Percentiles rank a stretch among this genome's conserved stretches.
phyloP scores from a whole-genome alignment of 257 asterid genomes.

The Rauvolfia tetraphylla region DNA sequence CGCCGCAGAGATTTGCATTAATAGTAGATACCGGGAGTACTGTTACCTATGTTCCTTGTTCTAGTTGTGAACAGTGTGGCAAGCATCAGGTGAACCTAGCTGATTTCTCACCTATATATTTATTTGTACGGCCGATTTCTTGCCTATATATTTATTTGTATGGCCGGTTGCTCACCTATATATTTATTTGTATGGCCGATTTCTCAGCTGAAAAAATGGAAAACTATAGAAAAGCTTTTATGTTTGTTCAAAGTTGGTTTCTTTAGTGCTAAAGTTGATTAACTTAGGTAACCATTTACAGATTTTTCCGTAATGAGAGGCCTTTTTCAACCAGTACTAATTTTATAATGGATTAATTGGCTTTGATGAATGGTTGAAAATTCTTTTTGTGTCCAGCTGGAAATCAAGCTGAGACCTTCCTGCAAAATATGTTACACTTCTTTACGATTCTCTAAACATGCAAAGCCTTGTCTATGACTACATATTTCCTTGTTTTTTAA shows the following conservation, averaged over 20 bases:
- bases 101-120: not conserved
- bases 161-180: not conserved
- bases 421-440: not conserved
- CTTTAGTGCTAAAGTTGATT: not conserved
- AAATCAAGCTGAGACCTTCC: not conserved
- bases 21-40: slow-evolving; percentile 98
- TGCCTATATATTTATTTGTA: too few species aligned
- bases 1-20: slow-evolving; percentile 86
- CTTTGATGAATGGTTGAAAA: not conserved
- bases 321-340: not conserved
- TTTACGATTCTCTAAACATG: not conserved
- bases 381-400: not conserved
- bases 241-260: not conserved
- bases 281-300: not conserved
- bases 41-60: slow-evolving; percentile 94
- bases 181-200: not conserved
- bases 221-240: not conserved
- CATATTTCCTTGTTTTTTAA: not conserved
- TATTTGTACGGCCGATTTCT: too few species aligned
- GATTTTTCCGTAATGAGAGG: not conserved
- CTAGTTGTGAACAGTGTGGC: slow-evolving; percentile 88
- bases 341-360: not conserved
- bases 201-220: not conserved
- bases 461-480: not conserved
- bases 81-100: slow-evolving; percentile 60